Percentiles rank a stretch among this genome's conserved stretches.
These are phyloP conservation scores for Tulasnella sp. DNA, from an alignment of 768 basidiomycete genomes.

Conservation along the genomic window DNA sequence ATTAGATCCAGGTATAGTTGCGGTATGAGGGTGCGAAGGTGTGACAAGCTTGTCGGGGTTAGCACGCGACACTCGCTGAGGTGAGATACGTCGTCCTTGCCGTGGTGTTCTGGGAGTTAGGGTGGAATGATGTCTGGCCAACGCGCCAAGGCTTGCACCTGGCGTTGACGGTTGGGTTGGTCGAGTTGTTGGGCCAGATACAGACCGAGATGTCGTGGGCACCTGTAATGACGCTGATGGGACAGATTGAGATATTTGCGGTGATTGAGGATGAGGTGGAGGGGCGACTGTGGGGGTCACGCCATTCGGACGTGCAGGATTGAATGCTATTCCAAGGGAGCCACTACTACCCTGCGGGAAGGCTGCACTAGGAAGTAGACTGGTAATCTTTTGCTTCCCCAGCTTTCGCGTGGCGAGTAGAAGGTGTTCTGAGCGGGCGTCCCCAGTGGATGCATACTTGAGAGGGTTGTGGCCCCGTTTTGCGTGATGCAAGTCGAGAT, in stretches of 20 bases:
- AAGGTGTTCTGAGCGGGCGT: slow-evolving; percentile 18
- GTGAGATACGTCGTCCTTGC: no score
- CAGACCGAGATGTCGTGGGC: no score
- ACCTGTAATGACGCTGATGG: not conserved
- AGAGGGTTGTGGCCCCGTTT: slow-evolving; percentile 1
- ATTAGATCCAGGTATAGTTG: not conserved
- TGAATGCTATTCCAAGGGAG: not conserved
- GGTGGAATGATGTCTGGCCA: no score
- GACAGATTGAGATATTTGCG: not conserved
- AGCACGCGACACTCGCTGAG: no score
- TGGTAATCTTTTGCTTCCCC: slow-evolving; percentile 11
- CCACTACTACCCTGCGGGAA: not conserved
- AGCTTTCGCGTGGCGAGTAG: slow-evolving; percentile 16
- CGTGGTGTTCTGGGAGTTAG: no score
- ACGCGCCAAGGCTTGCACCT: no score
- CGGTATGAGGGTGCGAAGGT: no score
- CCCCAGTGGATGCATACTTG: slow-evolving; percentile 10
- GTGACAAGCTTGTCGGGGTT: no score
- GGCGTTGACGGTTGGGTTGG: no score
- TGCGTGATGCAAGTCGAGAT: slow-evolving; percentile 4
- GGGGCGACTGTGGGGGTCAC: no score
- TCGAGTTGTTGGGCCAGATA: no score
- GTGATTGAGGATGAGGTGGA: not conserved
- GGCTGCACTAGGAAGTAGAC: not conserved
- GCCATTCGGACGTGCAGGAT: no score